Percentiles rank a stretch among this genome's conserved stretches.
These are phyloP conservation scores for Fusarium nodosum DNA, from an alignment of 2,329 filamentous ascomycete genomes.

Conservation along the genomic window DNA sequence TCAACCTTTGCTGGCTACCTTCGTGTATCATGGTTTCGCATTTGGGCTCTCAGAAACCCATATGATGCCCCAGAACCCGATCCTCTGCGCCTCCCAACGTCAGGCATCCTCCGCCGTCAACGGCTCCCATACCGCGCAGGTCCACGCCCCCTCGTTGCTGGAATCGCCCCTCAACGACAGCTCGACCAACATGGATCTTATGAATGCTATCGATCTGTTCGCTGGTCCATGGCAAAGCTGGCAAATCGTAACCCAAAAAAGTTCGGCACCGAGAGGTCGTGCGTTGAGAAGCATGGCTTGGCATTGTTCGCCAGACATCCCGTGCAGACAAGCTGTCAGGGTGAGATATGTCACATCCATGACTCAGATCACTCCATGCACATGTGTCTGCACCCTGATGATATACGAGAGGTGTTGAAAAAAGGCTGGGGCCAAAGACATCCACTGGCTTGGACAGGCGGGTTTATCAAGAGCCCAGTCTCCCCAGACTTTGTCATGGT, in stretches of 20 bases:
- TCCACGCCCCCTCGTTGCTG: conserved; percentile 74
- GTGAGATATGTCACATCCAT: conserved; percentile 88
- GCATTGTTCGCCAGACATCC: conserved; percentile 78
- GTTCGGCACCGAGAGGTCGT: conserved; percentile 75
- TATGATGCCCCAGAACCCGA: conserved; percentile 70
- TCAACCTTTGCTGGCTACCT: conserved; percentile 80
- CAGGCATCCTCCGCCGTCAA: conserved; percentile 68
- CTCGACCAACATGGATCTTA: conserved; percentile 73
- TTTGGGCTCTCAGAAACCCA: conserved; percentile 80
- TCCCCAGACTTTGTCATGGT: conserved; percentile 83
- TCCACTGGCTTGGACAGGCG: conserved; percentile 75
- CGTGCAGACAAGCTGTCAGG: conserved; percentile 77
- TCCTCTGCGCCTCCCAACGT: conserved; percentile 63
- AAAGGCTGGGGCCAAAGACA: conserved; percentile 84
- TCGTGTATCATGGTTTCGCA: conserved; percentile 77
- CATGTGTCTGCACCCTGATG: conserved; percentile 82
- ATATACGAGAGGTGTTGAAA: conserved; percentile 78
- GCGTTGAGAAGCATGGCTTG: conserved; percentile 85
- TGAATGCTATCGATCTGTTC: conserved; percentile 68
- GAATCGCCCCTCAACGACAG: conserved; percentile 87
- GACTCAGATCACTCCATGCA: conserved; percentile 82
- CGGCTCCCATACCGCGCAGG: conserved; percentile 73
- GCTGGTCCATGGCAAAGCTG: conserved; percentile 66
- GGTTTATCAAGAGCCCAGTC: conserved; percentile 73
- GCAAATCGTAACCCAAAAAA: conserved; percentile 59